These are phyloP conservation scores for Naganishia liquefaciens DNA, from an alignment of 1,284 basidiomycete species.

Conservation along the genomic window DNA sequence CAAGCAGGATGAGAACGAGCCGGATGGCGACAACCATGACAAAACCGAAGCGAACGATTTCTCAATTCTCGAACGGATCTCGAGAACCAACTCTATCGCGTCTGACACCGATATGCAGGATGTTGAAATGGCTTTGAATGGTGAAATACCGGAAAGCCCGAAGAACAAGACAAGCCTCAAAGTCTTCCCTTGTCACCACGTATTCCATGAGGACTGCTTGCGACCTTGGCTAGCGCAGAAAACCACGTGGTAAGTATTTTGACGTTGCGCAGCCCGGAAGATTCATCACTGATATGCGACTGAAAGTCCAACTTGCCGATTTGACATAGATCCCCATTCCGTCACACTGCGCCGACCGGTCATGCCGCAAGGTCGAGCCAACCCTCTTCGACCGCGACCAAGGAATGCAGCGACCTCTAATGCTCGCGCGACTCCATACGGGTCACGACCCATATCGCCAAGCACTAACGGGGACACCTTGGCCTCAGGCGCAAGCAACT, in stretches of 20 bases:
- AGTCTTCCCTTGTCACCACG: conserved; percentile 52
- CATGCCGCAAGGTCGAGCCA: conserved; percentile 35
- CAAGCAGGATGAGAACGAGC: not conserved
- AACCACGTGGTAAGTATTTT: conserved; percentile 48
- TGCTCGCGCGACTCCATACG: conserved; percentile 13
- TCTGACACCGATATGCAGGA: conserved; percentile 30
- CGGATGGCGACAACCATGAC: not conserved
- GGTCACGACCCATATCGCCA: conserved; percentile 3
- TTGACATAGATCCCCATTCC: conserved; percentile 51
- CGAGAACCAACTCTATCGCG: conserved; percentile 12
- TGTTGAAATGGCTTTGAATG: conserved; percentile 30
- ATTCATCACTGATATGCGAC: conserved; percentile 2
- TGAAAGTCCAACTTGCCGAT: conserved; percentile 50
- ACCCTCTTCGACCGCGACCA: conserved; percentile 37
- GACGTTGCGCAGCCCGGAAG: not conserved
- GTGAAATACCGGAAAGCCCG: conserved; percentile 34
- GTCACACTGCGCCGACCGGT: conserved; percentile 41
- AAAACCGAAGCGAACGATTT: not conserved
- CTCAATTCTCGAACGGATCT: not conserved
- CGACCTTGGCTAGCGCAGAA: conserved; percentile 50
- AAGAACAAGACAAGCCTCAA: conserved; percentile 41
- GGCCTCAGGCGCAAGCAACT: not conserved
- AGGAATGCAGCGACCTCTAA: conserved; percentile 13
- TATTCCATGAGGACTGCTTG: conserved; percentile 50
- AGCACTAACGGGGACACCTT: not conserved